These are phyloP conservation scores for Piper longum DNA, from an alignment of 164 flowering plant genomes.

Conservation along the genomic window DNA sequence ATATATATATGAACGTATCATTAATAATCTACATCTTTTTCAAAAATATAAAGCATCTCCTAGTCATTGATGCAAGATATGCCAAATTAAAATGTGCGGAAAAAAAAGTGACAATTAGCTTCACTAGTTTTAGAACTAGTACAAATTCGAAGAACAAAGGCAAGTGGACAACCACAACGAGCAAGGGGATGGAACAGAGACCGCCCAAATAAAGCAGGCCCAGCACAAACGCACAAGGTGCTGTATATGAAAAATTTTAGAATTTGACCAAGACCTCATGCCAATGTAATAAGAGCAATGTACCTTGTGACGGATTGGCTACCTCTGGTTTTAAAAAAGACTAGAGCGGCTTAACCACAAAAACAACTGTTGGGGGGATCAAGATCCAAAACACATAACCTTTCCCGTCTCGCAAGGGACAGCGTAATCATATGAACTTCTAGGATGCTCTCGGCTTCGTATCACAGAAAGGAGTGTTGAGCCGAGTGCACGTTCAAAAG, in stretches of 20 bases:
- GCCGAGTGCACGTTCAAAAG: not conserved
- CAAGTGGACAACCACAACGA: not conserved
- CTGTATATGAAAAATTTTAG: not conserved
- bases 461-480: not conserved
- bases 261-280: not conserved
- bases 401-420: not conserved
- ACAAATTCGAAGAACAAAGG: not conserved
- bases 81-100: too few relatives aligned
- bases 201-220: slow-evolving; percentile 1
- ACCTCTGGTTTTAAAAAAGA: too few relatives aligned
- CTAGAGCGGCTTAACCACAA: not conserved
- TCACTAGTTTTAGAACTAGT: too few relatives aligned
- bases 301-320: not conserved
- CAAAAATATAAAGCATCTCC: not conserved
- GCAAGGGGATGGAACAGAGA: slow-evolving; percentile 1
- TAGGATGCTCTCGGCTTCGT: not conserved
- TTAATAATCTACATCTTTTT: not conserved
- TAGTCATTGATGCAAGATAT: not conserved
- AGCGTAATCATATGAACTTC: not conserved
- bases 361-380: not conserved
- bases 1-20: not conserved
- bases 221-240: not conserved
- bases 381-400: not conserved
- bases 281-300: not conserved
- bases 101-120: too few relatives aligned